Evolutionary conservation across 352 stramenopile species (phyloP), one percentile per base, ranked within the genome.

Genomic region (Phytopythium vexans): DNA sequence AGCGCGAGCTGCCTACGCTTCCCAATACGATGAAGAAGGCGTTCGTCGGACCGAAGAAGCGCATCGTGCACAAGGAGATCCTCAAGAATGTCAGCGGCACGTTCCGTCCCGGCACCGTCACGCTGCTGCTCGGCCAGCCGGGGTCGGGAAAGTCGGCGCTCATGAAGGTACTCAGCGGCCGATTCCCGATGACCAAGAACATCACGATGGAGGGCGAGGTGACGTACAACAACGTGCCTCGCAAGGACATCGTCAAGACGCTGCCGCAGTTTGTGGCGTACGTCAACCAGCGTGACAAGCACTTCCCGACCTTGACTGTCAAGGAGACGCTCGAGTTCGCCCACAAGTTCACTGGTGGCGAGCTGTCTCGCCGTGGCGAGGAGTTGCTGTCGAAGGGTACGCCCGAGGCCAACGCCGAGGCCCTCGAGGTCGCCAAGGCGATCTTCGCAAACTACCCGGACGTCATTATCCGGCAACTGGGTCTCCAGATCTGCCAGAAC

Each of bases 291-390:
- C 58, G 41, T 0, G 74, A 85, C 52, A 70, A 75, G 35, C 75
- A 86, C 50, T 79, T 69, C 12, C 65, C 75, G 1, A 74, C 53
- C 8, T 52, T 86, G 9, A 82, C 74, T 0, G 74, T 83, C 11
- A 62, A 70, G 44, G 75, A 86, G 56, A 86, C 75, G 31, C 59
- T 85, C 1, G 47, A 72, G 45, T 86, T 82, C 49, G 68, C 76
- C 0, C 55, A 82, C 57, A 37, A 42, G 15, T 78, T 65, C 43
- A 72, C 52, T 40, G 68, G 66, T 4, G 58, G 55, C 7, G 45
- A 74, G 31, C 36, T 78, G 8, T 48, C 56, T 6, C 39, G 56
- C 14, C 54, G 48, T 4, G 56, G 41, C 0, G 38, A 73, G 42
- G 56, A 68, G 32, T 31, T 65, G 10, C 32, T 68, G 8, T 52